Evolutionary conservation across 2,329 filamentous ascomycete species (phyloP).

Genomic region (Fusarium equiseti): DNA sequence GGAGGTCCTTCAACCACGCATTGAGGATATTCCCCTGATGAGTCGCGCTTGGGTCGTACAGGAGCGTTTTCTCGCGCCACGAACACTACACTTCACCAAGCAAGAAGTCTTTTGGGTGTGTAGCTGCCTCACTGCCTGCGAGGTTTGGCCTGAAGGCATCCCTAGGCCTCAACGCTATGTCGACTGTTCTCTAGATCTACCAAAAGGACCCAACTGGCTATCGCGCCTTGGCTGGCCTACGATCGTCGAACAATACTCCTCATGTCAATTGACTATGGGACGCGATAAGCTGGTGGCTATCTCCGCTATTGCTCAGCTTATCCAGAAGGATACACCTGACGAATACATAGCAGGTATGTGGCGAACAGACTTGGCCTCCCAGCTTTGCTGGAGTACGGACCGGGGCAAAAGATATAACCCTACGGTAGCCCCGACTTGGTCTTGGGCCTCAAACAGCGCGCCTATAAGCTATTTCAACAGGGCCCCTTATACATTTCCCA

Average conservation of each 20-base stretch:
- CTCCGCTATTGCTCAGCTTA: background rate
- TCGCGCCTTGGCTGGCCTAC: background rate
- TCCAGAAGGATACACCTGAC: background rate
- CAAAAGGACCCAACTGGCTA: background rate
- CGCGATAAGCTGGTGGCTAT: background rate
- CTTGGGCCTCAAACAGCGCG: background rate
- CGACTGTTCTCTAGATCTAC: background rate
- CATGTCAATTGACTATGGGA: background rate
- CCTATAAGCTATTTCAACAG: background rate
- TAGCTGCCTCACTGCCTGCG: background rate
- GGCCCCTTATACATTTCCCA: background rate
- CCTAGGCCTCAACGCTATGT: background rate
- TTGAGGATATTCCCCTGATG: background rate
- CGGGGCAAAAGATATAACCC: background rate
- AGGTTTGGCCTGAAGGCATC: background rate
- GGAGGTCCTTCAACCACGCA: background rate
- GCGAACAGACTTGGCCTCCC: background rate
- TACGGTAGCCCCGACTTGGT: background rate
- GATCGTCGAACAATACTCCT: background rate
- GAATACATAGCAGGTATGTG: background rate
- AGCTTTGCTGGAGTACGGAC: background rate
- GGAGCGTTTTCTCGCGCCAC: background rate
- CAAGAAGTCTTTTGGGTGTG: background rate
- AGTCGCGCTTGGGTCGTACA: background rate
- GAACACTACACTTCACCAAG: background rate